phyloP scores from a whole-genome alignment of 805 yeast genomes.

The Kregervanrija pseudodelftensis region DNA sequence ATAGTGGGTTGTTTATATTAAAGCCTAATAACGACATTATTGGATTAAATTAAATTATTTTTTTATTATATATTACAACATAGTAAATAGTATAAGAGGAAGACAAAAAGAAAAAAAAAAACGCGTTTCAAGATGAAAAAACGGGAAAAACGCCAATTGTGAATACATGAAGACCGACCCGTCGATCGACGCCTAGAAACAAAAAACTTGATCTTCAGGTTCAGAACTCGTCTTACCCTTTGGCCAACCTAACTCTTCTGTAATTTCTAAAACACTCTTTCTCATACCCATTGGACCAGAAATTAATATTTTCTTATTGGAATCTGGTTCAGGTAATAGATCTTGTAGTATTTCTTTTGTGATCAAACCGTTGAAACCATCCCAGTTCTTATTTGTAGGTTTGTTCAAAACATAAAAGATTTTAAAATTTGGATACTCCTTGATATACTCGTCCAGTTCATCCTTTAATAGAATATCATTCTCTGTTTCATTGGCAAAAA shows the following conservation, averaged over 20 bases:
- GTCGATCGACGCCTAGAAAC: slow-evolving; percentile 18
- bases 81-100: background rate
- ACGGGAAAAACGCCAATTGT: background rate
- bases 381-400: slow-evolving; percentile 45
- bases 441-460: slow-evolving; percentile 65
- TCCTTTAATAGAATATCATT: slow-evolving; percentile 67
- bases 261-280: slow-evolving; percentile 38
- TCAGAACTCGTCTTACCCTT: slow-evolving; percentile 24
- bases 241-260: slow-evolving; percentile 59
- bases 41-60: background rate
- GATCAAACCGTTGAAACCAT: slow-evolving; percentile 54
- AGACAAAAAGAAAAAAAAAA: background rate
- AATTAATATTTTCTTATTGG: slow-evolving; percentile 50
- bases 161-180: background rate
- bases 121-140: background rate
- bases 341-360: slow-evolving; percentile 49
- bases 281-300: slow-evolving; percentile 77
- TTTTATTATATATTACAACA: background rate
- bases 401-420: slow-evolving; percentile 52
- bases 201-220: slow-evolving; percentile 31
- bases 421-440: slow-evolving; percentile 53
- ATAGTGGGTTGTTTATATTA: background rate
- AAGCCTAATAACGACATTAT: background rate
- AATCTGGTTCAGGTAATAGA: slow-evolving; percentile 44
- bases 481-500: slow-evolving; percentile 69